Conservation (phyloP, 306 rosid genomes). For the Fragaria iinumae region DNA sequence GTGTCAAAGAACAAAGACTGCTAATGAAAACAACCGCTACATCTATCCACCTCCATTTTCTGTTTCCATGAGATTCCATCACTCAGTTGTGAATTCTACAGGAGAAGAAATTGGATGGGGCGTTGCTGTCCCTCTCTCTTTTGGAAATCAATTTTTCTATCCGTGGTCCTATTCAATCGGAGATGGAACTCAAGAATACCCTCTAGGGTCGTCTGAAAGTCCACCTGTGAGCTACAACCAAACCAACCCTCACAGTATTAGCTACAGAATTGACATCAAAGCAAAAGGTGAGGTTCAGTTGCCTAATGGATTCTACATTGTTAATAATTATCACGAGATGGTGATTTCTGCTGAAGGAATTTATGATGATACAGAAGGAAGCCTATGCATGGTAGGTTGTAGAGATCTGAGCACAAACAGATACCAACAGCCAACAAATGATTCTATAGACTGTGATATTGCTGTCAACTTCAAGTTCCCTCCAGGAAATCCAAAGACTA, state of each 20-base stretch:
- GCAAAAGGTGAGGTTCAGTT: background rate
- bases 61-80: conserved; percentile 38
- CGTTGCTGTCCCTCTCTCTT: conserved; percentile 29
- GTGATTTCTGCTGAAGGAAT: conserved; percentile 49
- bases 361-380: conserved; percentile 49
- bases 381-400: conserved; percentile 67
- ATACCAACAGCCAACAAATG: conserved; percentile 1
- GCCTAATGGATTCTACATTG: background rate
- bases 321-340: background rate
- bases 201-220: background rate
- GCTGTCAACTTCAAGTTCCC: conserved; percentile 44
- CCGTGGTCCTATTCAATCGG: background rate
- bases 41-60: conserved; percentile 27
- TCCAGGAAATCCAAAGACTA: conserved; percentile 16
- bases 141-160: conserved; percentile 29
- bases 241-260: background rate
- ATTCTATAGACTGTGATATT: conserved; percentile 46
- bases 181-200: background rate
- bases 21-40: conserved; percentile 18
- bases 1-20: conserved; percentile 28
- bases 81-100: conserved; percentile 20
- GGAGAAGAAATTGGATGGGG: conserved; percentile 28
- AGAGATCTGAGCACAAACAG: conserved; percentile 18
- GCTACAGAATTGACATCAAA: background rate
- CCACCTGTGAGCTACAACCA: background rate